Evolutionary conservation across 139 green algal species (phyloP).

Genomic region (Chlorella vulgaris): DNA sequence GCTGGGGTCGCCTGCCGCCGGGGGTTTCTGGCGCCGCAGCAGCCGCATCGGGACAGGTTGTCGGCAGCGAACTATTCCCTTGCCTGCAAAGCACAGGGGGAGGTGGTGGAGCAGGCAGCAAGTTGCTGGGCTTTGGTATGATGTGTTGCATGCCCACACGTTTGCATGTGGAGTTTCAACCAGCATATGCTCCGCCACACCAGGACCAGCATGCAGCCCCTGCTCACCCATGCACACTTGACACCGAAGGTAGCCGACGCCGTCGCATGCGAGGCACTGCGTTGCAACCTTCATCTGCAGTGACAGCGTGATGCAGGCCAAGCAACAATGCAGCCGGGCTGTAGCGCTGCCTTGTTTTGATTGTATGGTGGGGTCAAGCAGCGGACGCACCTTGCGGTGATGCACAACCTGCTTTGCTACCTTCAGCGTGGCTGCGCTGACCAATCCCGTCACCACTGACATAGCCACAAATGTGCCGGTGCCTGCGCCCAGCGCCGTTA

Average conservation of each 20-base stretch:
- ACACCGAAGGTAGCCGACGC: constrained; percentile 25
- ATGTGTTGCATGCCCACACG: background rate
- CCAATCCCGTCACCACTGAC: constrained; percentile 20
- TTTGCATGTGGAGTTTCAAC: background rate
- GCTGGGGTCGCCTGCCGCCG: background rate
- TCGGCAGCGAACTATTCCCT: constrained; percentile 26
- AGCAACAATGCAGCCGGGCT: background rate
- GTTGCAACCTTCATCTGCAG: constrained; percentile 35
- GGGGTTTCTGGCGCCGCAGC: background rate
- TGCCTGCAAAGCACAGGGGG: background rate
- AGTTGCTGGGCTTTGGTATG: background rate
- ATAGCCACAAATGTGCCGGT: constrained; percentile 30
- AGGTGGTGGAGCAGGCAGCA: background rate
- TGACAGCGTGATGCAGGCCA: background rate
- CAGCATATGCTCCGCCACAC: too few species aligned
- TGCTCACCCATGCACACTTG: constrained; percentile 35
- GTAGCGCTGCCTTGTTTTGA: too few species aligned
- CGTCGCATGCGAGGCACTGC: constrained; percentile 28
- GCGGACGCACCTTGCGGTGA: background rate
- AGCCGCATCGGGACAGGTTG: constrained; percentile 15
- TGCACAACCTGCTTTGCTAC: constrained; percentile 28
- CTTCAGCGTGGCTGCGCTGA: constrained; percentile 14
- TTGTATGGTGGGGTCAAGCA: too few species aligned
- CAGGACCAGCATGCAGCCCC: background rate
- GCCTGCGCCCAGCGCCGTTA: constrained; percentile 27